A percentile compares a stretch with the other conserved stretches of the same genome.
Conservation (phyloP, 2,329 filamentous ascomycete genomes). For the Aspergillus sp. region DNA sequence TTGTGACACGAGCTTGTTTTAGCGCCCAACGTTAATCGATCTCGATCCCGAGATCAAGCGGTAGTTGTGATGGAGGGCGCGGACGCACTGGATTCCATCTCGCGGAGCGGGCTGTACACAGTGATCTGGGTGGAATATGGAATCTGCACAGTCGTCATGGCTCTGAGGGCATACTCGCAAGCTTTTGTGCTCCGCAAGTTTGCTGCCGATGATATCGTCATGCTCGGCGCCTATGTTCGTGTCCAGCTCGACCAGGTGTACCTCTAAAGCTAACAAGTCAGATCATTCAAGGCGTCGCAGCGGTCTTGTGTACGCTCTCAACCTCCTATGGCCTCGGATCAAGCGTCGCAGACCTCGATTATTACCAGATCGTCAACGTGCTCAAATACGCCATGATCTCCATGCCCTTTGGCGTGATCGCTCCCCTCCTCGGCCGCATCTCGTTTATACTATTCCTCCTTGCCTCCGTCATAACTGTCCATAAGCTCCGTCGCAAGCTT, state of each 20-base stretch:
- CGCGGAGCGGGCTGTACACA: neutral
- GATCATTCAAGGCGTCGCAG: constrained; percentile 8
- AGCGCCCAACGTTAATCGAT: too few relatives aligned
- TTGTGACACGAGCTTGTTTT: too few relatives aligned
- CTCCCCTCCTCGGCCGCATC: constrained; percentile 2
- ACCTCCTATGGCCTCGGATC: constrained; percentile 6
- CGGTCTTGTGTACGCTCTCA: neutral
- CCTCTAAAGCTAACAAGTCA: neutral
- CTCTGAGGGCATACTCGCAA: constrained; percentile 5
- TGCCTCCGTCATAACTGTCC: neutral
- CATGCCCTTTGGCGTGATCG: neutral
- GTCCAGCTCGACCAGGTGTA: neutral
- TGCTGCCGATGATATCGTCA: neutral
- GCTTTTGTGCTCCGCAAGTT: constrained; percentile 5
- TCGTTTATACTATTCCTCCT: constrained; percentile 13
- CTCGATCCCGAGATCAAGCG: too few relatives aligned
- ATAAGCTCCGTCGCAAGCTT: constrained; percentile 8
- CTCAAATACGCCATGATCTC: constrained; percentile 11
- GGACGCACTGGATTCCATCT: neutral
- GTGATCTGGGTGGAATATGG: constrained; percentile 13
- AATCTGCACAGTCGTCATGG: constrained; percentile 10
- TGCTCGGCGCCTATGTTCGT: constrained; percentile 13
- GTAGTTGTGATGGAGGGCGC: neutral
- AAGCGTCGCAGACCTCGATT: neutral
- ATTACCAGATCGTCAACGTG: neutral